phyloP scores from a whole-genome alignment of 805 yeast genomes.

The Starmerella apis region DNA sequence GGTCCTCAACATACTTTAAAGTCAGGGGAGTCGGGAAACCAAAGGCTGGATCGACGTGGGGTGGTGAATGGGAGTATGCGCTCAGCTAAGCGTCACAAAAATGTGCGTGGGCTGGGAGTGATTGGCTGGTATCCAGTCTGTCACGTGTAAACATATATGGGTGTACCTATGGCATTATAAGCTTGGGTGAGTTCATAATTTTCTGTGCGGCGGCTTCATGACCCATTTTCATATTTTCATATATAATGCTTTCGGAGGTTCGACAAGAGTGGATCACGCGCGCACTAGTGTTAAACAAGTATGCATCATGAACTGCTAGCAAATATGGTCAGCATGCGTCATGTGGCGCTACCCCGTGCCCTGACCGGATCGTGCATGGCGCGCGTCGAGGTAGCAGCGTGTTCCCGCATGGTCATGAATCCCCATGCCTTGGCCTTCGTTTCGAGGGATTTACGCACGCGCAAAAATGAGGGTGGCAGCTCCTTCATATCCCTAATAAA shows the following conservation, averaged over 20 bases:
- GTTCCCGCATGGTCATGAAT: not conserved
- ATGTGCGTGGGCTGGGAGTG: not conserved
- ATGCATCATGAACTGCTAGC: too few relatives aligned
- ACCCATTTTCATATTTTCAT: too few relatives aligned
- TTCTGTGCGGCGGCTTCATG: too few relatives aligned
- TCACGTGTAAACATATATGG: not conserved
- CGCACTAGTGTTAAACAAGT: too few relatives aligned
- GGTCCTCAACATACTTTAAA: slow-evolving; percentile 23
- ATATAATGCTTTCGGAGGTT: too few relatives aligned
- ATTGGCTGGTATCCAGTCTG: not conserved
- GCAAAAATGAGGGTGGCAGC: not conserved
- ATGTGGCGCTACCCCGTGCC: slow-evolving; percentile 7
- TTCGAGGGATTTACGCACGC: not conserved
- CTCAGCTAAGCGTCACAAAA: slow-evolving; percentile 11
- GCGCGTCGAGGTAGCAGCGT: not conserved
- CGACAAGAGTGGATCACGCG: too few relatives aligned
- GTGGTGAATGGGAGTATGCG: slow-evolving; percentile 4
- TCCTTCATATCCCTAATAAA: not conserved
- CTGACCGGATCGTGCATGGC: not conserved
- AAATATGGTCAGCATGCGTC: too few relatives aligned
- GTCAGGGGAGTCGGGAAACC: slow-evolving; percentile 1
- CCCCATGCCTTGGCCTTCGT: slow-evolving; percentile 1
- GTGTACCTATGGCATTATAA: too few relatives aligned
- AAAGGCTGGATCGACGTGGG: slow-evolving; percentile 10
- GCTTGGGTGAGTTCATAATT: too few relatives aligned